Percentiles rank a stretch among this genome's conserved stretches.
Evolutionary conservation across 768 basidiomycete genomes (phyloP).

Genomic region (Cyclocybe aegerita): DNA sequence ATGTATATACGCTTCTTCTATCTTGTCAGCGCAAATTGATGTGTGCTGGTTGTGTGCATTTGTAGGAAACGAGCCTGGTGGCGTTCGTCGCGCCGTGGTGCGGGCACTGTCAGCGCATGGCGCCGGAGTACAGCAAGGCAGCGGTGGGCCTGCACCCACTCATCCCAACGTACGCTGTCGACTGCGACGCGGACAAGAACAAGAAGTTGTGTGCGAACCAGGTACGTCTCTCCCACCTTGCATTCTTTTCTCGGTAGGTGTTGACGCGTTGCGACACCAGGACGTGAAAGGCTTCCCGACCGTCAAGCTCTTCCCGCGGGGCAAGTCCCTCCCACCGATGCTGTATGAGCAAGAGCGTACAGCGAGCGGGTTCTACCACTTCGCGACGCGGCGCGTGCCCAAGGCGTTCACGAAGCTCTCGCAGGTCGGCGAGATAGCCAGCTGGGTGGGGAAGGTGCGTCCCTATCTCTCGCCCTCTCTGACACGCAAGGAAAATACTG

Average conservation of each 20-base stretch:
- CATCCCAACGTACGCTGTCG: slow-evolving; percentile 88
- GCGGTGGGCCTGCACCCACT: slow-evolving; percentile 78
- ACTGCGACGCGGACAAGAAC: slow-evolving; percentile 84
- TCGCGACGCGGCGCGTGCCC: slow-evolving; percentile 73
- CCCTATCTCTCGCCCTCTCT: neutral
- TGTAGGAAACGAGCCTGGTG: slow-evolving; percentile 71
- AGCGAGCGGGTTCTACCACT: slow-evolving; percentile 71
- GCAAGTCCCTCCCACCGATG: slow-evolving; percentile 58
- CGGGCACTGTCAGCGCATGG: slow-evolving; percentile 87
- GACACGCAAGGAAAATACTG: slow-evolving; percentile 38
- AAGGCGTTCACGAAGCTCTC: slow-evolving; percentile 64
- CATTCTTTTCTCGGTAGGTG: slow-evolving; percentile 57
- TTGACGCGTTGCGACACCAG: slow-evolving; percentile 23
- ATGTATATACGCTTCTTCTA: slow-evolving; percentile 23
- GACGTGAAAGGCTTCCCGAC: slow-evolving; percentile 92
- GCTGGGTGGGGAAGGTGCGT: slow-evolving; percentile 71
- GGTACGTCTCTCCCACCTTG: slow-evolving; percentile 27
- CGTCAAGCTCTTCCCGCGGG: slow-evolving; percentile 87
- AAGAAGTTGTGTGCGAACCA: slow-evolving; percentile 82
- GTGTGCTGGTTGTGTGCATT: neutral
- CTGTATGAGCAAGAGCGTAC: slow-evolving; percentile 75
- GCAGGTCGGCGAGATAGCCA: slow-evolving; percentile 52
- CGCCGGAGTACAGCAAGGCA: slow-evolving; percentile 82
- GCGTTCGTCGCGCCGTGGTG: slow-evolving; percentile 98
- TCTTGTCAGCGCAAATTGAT: neutral